phyloP scores from a whole-genome alignment of 1,284 basidiomycete genomes.

The Quambalaria eucalypti region DNA sequence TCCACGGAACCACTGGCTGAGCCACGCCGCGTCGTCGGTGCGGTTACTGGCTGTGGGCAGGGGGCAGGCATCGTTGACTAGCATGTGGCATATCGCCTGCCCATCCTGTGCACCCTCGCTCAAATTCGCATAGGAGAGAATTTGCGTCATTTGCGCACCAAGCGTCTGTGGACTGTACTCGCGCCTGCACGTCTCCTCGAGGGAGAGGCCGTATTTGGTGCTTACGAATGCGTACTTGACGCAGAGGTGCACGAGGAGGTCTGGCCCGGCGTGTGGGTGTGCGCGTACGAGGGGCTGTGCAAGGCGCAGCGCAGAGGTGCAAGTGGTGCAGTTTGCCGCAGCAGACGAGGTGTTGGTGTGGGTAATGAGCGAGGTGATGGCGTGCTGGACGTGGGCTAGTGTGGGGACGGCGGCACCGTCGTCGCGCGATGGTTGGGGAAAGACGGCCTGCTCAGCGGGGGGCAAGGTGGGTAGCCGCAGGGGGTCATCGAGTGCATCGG shows the following conservation, averaged over 20 bases:
- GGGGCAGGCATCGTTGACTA: conserved; percentile 24
- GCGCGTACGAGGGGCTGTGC: conserved; percentile 61
- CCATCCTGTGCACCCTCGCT: conserved; percentile 21
- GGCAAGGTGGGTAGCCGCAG: conserved; percentile 58
- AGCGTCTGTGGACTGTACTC: conserved; percentile 18
- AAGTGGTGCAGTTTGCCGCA: conserved; percentile 54
- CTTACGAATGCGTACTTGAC: conserved; percentile 55
- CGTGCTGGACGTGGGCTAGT: conserved; percentile 50
- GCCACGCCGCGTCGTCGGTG: conserved; percentile 18
- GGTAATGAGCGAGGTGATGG: no score
- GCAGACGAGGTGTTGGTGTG: conserved; percentile 46
- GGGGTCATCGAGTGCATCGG: conserved; percentile 57
- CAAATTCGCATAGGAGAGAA: conserved; percentile 41
- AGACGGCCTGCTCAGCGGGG: conserved; percentile 37
- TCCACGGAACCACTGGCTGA: conserved; percentile 36
- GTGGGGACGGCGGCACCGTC: conserved; percentile 50
- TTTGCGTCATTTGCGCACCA: conserved; percentile 31
- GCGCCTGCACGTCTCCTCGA: conserved; percentile 49
- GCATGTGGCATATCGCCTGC: conserved; percentile 35
- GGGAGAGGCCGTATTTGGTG: conserved; percentile 51
- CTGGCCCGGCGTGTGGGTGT: conserved; percentile 59
- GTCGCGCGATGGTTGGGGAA: conserved; percentile 20
- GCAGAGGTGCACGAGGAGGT: conserved; percentile 58
- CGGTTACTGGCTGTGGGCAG: conserved; percentile 21
- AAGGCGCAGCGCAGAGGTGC: conserved; percentile 57